phyloP scores from a whole-genome alignment of 2,329 filamentous ascomycete species.

The Nannizziopsis arthrosporioides region DNA sequence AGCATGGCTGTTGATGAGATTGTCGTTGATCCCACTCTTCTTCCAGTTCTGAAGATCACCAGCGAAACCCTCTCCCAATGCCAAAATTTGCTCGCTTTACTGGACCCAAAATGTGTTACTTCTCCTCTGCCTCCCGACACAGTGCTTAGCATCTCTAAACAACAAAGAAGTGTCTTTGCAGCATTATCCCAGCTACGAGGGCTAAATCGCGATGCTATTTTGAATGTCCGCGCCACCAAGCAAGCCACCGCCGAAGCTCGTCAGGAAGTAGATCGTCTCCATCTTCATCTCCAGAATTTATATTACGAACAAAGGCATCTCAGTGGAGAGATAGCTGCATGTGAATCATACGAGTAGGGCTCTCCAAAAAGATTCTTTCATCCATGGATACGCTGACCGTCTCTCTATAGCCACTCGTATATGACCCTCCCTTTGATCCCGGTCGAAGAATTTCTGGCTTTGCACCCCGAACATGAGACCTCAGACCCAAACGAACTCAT shows the following conservation, averaged over 20 bases:
- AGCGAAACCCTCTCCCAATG: constrained; percentile 59
- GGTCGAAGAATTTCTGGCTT: constrained; percentile 64
- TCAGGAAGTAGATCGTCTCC: constrained; percentile 80
- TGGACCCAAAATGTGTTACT: constrained; percentile 40
- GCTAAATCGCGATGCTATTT: constrained; percentile 68
- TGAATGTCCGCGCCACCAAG: constrained; percentile 76
- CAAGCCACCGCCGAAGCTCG: constrained; percentile 72
- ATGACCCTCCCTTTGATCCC: constrained; percentile 74
- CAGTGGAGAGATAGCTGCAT: constrained; percentile 77
- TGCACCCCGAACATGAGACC: constrained; percentile 62
- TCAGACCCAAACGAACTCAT: constrained; percentile 70
- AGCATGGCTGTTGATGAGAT: constrained; percentile 47
- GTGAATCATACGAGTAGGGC: constrained; percentile 79
- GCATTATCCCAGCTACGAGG: constrained; percentile 70
- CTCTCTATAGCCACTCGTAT: constrained; percentile 55
- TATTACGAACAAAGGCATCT: constrained; percentile 93
- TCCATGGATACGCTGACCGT: constrained; percentile 2
- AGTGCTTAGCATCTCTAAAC: constrained; percentile 53
- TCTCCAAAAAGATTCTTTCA: background rate
- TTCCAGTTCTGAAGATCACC: constrained; percentile 60
- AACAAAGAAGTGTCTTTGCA: constrained; percentile 69
- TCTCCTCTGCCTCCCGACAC: constrained; percentile 36
- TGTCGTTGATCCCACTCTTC: constrained; percentile 54
- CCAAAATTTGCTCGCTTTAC: constrained; percentile 36
- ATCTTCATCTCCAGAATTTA: constrained; percentile 86